Evolutionary conservation across 805 yeast genomes (phyloP).

Genomic region (Saturnispora saitoi): DNA sequence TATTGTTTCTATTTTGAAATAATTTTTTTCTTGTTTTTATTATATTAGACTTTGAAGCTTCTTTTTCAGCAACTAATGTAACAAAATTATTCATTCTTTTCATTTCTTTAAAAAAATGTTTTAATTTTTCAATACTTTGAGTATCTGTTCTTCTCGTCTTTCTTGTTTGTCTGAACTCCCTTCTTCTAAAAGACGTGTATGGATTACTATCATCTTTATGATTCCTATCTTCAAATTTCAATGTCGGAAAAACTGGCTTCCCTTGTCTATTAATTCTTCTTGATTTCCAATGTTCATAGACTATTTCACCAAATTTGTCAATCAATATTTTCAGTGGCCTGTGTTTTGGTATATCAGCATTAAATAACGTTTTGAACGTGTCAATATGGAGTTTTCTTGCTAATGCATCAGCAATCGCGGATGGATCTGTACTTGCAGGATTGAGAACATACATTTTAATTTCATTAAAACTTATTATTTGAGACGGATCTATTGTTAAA

Average conservation of each 20-base stretch:
- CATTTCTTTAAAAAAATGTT: slow-evolving; percentile 66
- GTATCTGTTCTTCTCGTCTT: slow-evolving; percentile 93
- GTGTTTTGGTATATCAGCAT: slow-evolving; percentile 34
- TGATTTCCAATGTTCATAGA: slow-evolving; percentile 75
- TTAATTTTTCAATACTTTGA: slow-evolving; percentile 76
- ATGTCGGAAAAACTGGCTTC: slow-evolving; percentile 57
- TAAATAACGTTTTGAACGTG: slow-evolving; percentile 54
- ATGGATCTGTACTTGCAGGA: slow-evolving; percentile 39
- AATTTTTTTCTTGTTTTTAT: slow-evolving; percentile 68
- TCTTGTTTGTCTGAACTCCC: slow-evolving; percentile 92
- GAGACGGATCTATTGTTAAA: slow-evolving; percentile 65
- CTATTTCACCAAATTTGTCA: slow-evolving; percentile 50
- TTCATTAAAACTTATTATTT: slow-evolving; percentile 63
- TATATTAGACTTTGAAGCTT: slow-evolving; percentile 53
- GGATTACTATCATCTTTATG: slow-evolving; percentile 87
- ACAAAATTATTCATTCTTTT: slow-evolving; percentile 66
- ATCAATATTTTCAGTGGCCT: slow-evolving; percentile 43
- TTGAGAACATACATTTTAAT: slow-evolving; percentile 43
- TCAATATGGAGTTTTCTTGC: slow-evolving; percentile 47
- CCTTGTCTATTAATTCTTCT: slow-evolving; percentile 69
- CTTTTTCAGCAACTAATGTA: slow-evolving; percentile 66
- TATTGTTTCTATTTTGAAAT: slow-evolving; percentile 22
- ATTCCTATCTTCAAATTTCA: slow-evolving; percentile 78
- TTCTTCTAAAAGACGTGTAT: slow-evolving; percentile 87
- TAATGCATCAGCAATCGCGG: slow-evolving; percentile 49